Evolutionary conservation across 768 basidiomycete species (phyloP), one percentile per base, ranked within the genome.

Genomic region (Pulveroboletus sp.): DNA sequence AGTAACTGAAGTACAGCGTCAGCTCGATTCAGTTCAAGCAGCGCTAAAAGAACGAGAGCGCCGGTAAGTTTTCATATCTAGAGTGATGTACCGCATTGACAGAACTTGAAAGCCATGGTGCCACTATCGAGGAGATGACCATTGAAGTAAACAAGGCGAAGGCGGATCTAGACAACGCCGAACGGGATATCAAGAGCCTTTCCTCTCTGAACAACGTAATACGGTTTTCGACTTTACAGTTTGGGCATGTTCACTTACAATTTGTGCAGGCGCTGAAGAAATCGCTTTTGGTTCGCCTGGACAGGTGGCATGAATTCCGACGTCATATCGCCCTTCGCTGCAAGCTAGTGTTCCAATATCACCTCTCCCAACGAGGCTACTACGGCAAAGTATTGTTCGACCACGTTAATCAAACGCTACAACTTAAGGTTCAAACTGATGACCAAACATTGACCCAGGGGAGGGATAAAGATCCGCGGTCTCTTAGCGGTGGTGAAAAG

Each of bases 401-500:
- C 58, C 95, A 97, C 61, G 68, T 71, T 17, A 67, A 70, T 9
- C 74, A 75, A n/a, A 82, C 77, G 0, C 69, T 92, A 45, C 70
- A 77, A 45, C 76, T 97, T 39, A 84, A 83, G 67, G 87, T 93
- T 10, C 85, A 87, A 72, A 94, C 90, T 9, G 90, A 93, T 46
- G 90, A 93, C 56, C 82, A 85, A 59, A 72, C 76, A 13, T 71
- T 74, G 25, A 83, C 84, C 0, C 83, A 85, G 65, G 77, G 72
- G 4, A 74, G 78, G 29, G 88, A 91, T 57, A 92, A 92, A 66
- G 89, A 94, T 61, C 87, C 92, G 4, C 84, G 83, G 32, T 87
- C 87, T 25, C 75, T 94, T 16, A 91, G 89, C 56, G 94, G 94
- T 40, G 94, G 95, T 33, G 95, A 98, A 67, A 95, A 97, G 68